phyloP scores from a whole-genome alignment of 768 basidiomycete genomes.

The Rubroboletus satanas region DNA sequence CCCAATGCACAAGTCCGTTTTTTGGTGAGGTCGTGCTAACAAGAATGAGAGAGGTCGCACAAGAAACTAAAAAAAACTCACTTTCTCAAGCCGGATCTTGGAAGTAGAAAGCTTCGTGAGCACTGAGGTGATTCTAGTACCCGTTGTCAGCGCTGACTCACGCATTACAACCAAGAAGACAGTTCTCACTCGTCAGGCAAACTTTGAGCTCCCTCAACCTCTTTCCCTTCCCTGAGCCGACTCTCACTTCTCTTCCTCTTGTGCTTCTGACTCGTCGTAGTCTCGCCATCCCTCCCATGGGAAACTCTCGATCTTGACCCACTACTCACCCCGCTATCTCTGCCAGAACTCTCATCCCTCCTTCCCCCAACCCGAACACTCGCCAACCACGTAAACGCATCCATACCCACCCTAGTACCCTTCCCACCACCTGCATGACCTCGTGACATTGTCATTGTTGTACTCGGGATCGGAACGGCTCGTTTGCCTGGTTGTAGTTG shows the following conservation, averaged over 20 bases:
- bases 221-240: constrained; percentile 30
- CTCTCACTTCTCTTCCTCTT: constrained; percentile 48
- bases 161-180: neutral
- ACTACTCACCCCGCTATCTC: constrained; percentile 45
- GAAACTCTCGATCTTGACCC: constrained; percentile 41
- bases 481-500: constrained; percentile 14
- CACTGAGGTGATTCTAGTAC: constrained; percentile 64
- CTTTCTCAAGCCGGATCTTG: constrained; percentile 86
- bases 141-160: neutral
- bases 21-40: constrained; percentile 63
- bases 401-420: constrained; percentile 59
- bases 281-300: constrained; percentile 18
- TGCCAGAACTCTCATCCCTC: constrained; percentile 55
- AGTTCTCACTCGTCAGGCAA: constrained; percentile 69
- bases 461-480: constrained; percentile 24
- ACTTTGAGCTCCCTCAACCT: constrained; percentile 41
- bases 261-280: constrained; percentile 4
- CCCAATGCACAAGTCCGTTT: constrained; percentile 81
- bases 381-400: constrained; percentile 68
- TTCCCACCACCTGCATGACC: constrained; percentile 46
- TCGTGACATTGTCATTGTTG: constrained; percentile 43
- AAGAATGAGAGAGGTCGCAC: constrained; percentile 2
- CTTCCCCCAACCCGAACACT: constrained; percentile 62
- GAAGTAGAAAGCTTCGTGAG: constrained; percentile 59
- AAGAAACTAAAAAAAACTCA: constrained; percentile 25